Evolutionary conservation across 2,329 filamentous ascomycete species (phyloP).

Genomic region (Didymosphaeria variabile): DNA sequence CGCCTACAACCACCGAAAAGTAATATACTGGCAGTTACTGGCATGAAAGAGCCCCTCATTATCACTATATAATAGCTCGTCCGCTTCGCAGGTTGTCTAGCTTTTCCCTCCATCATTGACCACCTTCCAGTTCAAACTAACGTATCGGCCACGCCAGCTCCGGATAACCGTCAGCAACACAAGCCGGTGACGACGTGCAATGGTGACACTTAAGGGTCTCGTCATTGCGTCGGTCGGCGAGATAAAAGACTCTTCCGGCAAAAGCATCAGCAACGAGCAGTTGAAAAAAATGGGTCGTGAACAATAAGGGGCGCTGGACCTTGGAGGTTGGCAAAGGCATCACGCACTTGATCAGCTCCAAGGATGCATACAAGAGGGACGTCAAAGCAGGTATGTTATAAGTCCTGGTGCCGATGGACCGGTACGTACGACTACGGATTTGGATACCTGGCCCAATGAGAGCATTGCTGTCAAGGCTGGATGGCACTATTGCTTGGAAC

Average conservation of each 20-base stretch:
- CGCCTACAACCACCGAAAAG: background rate
- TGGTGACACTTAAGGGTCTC: slow-evolving; percentile 57
- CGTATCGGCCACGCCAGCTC: background rate
- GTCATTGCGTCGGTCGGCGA: slow-evolving; percentile 68
- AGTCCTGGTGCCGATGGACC: background rate
- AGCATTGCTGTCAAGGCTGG: too few species aligned
- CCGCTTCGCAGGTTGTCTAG: background rate
- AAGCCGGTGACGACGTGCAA: background rate
- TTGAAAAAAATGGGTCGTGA: slow-evolving; percentile 71
- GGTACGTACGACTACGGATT: background rate
- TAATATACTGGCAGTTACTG: background rate
- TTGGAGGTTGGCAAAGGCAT: slow-evolving; percentile 62
- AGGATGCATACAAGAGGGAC: slow-evolving; percentile 66
- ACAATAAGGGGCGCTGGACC: slow-evolving; percentile 68
- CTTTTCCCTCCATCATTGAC: background rate
- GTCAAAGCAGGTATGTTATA: slow-evolving; percentile 50
- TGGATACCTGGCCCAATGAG: background rate
- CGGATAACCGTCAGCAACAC: background rate
- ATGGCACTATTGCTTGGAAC: too few species aligned
- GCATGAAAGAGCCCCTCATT: background rate
- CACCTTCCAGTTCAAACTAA: background rate
- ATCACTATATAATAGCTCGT: background rate
- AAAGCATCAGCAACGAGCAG: slow-evolving; percentile 53
- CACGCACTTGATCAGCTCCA: slow-evolving; percentile 77
- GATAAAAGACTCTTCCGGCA: slow-evolving; percentile 54